Evolutionary conservation across 139 green algal genomes (phyloP).

Genomic region (Chlorella sp.): DNA sequence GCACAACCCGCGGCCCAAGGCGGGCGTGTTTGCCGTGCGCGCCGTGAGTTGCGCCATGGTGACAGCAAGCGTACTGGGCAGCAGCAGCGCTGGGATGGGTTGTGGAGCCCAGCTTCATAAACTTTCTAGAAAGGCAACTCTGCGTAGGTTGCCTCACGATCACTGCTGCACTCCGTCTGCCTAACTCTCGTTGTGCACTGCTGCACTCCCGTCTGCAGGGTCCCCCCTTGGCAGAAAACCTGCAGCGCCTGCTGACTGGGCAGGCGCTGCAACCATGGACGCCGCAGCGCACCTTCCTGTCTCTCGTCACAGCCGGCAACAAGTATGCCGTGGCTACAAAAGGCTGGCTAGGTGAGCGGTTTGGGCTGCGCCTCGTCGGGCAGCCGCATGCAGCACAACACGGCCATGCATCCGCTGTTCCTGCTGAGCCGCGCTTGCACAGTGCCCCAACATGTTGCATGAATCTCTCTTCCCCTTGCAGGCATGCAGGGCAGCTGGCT

Average conservation of each 20-base stretch:
- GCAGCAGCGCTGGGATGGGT: too few species aligned
- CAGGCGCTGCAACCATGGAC: constrained; percentile 73
- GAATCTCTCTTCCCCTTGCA: not conserved
- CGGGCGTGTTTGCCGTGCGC: constrained; percentile 96
- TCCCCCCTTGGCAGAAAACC: constrained; percentile 83
- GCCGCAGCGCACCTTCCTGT: constrained; percentile 85
- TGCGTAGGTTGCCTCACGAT: not conserved
- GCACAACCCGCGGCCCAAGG: constrained; percentile 90
- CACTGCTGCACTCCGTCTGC: not conserved
- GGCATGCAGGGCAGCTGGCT: constrained; percentile 70
- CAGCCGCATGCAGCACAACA: too few species aligned
- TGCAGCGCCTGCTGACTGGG: constrained; percentile 70
- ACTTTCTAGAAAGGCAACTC: not conserved
- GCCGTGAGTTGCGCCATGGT: constrained; percentile 61
- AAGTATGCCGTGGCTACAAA: constrained; percentile 59
- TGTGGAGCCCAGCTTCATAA: not conserved
- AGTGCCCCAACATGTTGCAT: too few species aligned
- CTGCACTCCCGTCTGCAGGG: constrained; percentile 51
- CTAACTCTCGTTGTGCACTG: not conserved
- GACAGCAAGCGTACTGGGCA: too few species aligned
- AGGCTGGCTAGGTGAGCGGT: constrained; percentile 35
- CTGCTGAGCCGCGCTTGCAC: too few species aligned
- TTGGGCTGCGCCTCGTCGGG: too few species aligned
- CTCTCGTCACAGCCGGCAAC: constrained; percentile 79
- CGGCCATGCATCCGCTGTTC: too few species aligned